Evolutionary conservation across 139 green algal genomes (phyloP).

Genomic region (Mesostigma viride): DNA sequence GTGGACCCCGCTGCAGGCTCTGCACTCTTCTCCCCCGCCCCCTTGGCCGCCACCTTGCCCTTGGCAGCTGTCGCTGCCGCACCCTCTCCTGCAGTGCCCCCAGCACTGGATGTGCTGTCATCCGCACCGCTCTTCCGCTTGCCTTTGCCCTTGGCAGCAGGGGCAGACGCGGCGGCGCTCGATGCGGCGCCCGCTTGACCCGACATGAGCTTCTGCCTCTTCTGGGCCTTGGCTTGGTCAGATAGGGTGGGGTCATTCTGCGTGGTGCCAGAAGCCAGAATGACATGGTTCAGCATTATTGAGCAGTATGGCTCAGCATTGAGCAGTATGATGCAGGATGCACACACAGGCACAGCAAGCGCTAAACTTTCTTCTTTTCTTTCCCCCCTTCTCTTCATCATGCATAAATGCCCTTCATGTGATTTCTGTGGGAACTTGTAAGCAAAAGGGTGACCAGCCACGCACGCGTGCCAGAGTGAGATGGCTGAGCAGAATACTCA

Average conservation of each 20-base stretch:
- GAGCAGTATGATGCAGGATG: too few relatives aligned
- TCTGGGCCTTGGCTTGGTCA: slow-evolving; percentile 65
- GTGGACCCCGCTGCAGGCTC: neutral
- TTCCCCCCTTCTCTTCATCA: too few relatives aligned
- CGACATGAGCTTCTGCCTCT: slow-evolving; percentile 61
- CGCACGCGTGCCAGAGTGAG: too few relatives aligned
- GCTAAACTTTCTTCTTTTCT: too few relatives aligned
- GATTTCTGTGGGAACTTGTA: too few relatives aligned
- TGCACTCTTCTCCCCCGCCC: slow-evolving; percentile 1
- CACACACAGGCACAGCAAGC: too few relatives aligned
- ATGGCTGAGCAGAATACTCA: too few relatives aligned
- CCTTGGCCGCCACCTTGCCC: neutral
- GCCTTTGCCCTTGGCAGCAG: neutral
- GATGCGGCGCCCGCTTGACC: too few relatives aligned
- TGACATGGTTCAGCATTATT: too few relatives aligned
- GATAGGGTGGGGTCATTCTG: slow-evolving; percentile 48
- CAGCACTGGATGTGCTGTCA: neutral
- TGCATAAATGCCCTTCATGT: too few relatives aligned
- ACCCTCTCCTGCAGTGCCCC: neutral
- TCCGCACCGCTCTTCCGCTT: neutral
- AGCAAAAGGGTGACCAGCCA: too few relatives aligned
- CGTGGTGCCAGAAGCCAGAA: neutral
- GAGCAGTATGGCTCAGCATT: too few relatives aligned
- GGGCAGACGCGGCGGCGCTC: slow-evolving; percentile 27
- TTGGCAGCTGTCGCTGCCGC: neutral